phyloP scores from a whole-genome alignment of 805 yeast species.

The Hanseniaspora meyeri region DNA sequence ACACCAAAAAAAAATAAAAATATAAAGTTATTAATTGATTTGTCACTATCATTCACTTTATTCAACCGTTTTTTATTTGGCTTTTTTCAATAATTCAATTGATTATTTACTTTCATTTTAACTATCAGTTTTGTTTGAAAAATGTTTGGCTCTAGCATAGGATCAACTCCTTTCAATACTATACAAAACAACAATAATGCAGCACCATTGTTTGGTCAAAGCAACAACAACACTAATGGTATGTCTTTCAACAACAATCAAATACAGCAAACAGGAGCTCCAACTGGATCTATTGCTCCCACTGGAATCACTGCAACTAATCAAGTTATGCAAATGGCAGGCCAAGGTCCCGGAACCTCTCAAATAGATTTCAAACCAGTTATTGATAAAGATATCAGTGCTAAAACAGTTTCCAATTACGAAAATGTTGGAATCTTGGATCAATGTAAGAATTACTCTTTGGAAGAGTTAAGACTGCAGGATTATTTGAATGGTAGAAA shows the following conservation, averaged over 20 bases:
- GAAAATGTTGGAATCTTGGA: slow-evolving; percentile 83
- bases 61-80: too few relatives aligned
- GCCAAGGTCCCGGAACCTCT: slow-evolving; percentile 44
- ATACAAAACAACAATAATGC: slow-evolving; percentile 2
- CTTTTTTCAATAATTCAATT: too few relatives aligned
- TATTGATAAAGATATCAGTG: slow-evolving; percentile 56
- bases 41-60: too few relatives aligned
- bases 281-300: slow-evolving; percentile 28
- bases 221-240: slow-evolving; percentile 12
- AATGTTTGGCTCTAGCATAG: slow-evolving; percentile 12
- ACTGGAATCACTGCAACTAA: slow-evolving; percentile 12
- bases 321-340: slow-evolving; percentile 15
- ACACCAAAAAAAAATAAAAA: too few relatives aligned
- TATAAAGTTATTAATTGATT: too few relatives aligned
- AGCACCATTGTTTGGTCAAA: slow-evolving; percentile 14
- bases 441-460: slow-evolving; percentile 66
- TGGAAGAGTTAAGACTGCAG: slow-evolving; percentile 78
- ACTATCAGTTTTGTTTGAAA: background rate
- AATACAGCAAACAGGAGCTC: slow-evolving; percentile 24
- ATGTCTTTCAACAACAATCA: slow-evolving; percentile 19
- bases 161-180: slow-evolving; percentile 4
- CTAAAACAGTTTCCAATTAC: slow-evolving; percentile 45
- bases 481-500: slow-evolving; percentile 62
- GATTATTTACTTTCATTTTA: background rate
- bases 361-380: slow-evolving; percentile 55